Evolutionary conservation across 2,329 filamentous ascomycete species (phyloP), one percentile per base, ranked within the genome.

Genomic region (Cryphonectria carpinicola): DNA sequence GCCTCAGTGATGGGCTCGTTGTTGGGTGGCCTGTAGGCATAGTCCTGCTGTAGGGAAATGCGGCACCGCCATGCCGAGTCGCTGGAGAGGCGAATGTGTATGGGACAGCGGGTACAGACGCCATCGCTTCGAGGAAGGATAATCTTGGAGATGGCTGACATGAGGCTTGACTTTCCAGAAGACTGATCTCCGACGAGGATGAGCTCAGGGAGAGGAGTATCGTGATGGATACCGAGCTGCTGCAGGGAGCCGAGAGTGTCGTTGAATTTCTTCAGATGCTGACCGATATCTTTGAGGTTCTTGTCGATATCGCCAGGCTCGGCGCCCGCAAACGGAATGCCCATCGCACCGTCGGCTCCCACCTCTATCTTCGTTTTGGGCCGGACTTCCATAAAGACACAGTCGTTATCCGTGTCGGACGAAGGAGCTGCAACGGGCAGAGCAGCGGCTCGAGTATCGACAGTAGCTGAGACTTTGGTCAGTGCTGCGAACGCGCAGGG

Each of bases 161-260:
- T 88, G 6, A 88, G 77, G 39, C 83, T 94, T 0, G 90, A 94
- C 77, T 97, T 97, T 0, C 94, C 95, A 0, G 93, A 92, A 0
- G 89, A 93, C 76, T 97, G 94, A 65, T 97, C 94, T 0, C 94
- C 94, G 0, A 97, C 89, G 0, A 97, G 88, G 7, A 95, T 92
- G 13, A 97, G 89, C 74, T 94, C 93, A 0, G 94, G 93, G 0
- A 97, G 82, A 0, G 88, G 87, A 0, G 93, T 87, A 5, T 89
- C 87, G 25, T 92, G 88, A 65, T 92, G 89, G 0, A 97, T 89
- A 0, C 92, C 93, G 0, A 95, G 85, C 7, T 90, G 86, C 66
- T 93, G 89, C 0, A 97, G 86, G 64, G 91, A 87, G 3, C 88
- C 88, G 0, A 94, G 86, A 0, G 88, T 88, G 63, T 92, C 85